Base-by-base conservation (phyloP, 2,329 filamentous ascomycete genomes). In the Diaporthe citriasiana region DNA sequence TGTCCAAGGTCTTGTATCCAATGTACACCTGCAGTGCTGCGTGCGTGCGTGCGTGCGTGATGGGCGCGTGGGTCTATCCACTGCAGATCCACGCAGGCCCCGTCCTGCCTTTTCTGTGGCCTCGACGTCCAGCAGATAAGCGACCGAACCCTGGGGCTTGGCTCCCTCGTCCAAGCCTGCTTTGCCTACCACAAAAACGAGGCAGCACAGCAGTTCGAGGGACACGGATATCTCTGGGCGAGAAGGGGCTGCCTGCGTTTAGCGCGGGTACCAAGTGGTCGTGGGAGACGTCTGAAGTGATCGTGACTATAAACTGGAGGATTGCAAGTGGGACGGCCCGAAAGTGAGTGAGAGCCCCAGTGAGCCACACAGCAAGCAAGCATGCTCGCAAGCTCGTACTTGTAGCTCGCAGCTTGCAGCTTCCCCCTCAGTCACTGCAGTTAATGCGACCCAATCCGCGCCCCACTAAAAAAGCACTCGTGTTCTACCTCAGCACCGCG, bases 401-500 rank as follows among this genome's bases (percentile, higher is more conserved):
- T 15, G 30, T 51, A 66, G 63, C 63, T 68, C 22, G 60, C 42
- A 65, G 30, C 60, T 66, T 33, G 45, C 60, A 65, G 40, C 59
- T 65, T 33, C 2, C 42, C 60, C 60, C 60, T 66, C 60, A 66
- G 38, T 66, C 60, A n/a, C n/a, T n/a, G n/a, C n/a, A 66, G 45
- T 51, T 50, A 42, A 50, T 50, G 60, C 13, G 27, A 47, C 59
- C 59, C 60, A 8, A 8, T 38, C 60, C 2, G n/a, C 6, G 42
- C 60, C 45, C 60, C 60, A 51, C 63, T 40, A 40, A 68, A 53
- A 17, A 53, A n/a, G 33, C 13, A 68, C 45, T 27, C 22, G n/a
- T 7, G 45, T 2, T 47, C 42, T 68, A 68, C 63, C 33, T 33
- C 47, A 1, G 12, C 8, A 22, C 2, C 17, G 3, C 1, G 1